Percentiles rank a stretch among this genome's conserved stretches.
phyloP scores from a whole-genome alignment of 208 protist genomes.

The Acanthamoeba lenticulata region DNA sequence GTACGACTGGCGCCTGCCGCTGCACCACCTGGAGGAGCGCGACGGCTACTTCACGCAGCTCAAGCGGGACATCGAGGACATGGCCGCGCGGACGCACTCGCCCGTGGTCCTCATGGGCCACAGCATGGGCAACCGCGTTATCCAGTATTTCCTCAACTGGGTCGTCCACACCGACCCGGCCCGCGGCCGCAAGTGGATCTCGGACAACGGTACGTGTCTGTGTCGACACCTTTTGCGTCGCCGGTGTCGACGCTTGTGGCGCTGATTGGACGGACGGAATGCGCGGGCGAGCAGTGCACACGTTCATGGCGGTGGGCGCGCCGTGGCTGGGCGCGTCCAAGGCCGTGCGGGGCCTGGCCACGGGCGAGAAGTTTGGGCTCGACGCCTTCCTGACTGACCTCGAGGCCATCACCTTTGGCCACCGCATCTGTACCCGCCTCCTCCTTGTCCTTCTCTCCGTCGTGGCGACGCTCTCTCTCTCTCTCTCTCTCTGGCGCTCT shows the following conservation, averaged over 20 bases:
- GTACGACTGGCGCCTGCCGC: conserved; percentile 66
- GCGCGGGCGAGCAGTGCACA: conserved; percentile 37
- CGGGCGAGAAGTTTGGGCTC: conserved; percentile 19
- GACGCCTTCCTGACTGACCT: background rate
- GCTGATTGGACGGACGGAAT: no score
- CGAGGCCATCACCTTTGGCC: conserved; percentile 34
- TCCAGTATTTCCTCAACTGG: conserved; percentile 65
- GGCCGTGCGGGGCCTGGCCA: background rate
- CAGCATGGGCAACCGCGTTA: conserved; percentile 64
- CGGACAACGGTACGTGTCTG: background rate
- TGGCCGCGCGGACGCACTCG: background rate
- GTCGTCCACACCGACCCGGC: background rate
- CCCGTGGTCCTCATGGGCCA: conserved; percentile 65
- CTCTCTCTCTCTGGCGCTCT: no score
- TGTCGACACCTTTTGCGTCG: no score
- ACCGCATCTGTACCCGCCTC: background rate
- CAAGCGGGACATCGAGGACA: background rate
- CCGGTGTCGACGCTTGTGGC: background rate
- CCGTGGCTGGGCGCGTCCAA: conserved; percentile 65
- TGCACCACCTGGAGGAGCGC: conserved; percentile 11
- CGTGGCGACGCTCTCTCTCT: no score
- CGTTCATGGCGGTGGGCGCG: conserved; percentile 64
- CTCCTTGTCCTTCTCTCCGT: no score
- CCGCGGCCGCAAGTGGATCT: background rate
- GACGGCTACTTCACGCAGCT: conserved; percentile 62